Evolutionary conservation across 176 grass and related monocot species (phyloP).

Genomic region (Oryza officinalis): DNA sequence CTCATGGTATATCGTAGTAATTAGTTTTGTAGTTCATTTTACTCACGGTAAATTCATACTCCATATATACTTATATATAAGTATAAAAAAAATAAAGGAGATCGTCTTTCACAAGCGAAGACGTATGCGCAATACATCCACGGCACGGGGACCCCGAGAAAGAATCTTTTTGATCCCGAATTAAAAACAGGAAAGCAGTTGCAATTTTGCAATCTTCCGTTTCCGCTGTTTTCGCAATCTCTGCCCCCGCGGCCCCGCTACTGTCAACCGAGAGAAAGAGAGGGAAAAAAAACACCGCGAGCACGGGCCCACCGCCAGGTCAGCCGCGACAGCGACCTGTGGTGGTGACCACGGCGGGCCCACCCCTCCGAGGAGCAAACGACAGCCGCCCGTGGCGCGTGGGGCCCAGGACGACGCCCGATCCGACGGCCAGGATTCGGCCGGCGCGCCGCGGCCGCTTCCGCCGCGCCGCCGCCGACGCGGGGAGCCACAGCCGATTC

Average conservation of each 20-base stretch:
- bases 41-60: no score
- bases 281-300: background rate
- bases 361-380: constrained; percentile 11
- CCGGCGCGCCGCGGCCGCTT: background rate
- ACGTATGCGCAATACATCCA: background rate
- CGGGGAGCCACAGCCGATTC: constrained; percentile 56
- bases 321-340: constrained; percentile 37
- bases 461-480: background rate
- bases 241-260: background rate
- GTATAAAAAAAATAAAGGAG: background rate
- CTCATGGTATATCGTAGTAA: no score
- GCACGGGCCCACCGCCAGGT: constrained; percentile 39
- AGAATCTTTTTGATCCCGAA: constrained; percentile 2
- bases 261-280: background rate
- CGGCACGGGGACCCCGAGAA: background rate
- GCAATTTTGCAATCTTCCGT: constrained; percentile 27
- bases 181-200: constrained; percentile 31
- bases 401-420: background rate
- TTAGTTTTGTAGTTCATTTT: no score
- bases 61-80: no score
- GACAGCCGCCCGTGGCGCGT: constrained; percentile 46
- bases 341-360: background rate
- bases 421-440: background rate
- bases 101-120: background rate
- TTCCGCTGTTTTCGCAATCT: background rate